These are phyloP conservation scores for Pelargonium fulgidum DNA, from an alignment of 441 rosid genomes.

Conservation along the genomic window DNA sequence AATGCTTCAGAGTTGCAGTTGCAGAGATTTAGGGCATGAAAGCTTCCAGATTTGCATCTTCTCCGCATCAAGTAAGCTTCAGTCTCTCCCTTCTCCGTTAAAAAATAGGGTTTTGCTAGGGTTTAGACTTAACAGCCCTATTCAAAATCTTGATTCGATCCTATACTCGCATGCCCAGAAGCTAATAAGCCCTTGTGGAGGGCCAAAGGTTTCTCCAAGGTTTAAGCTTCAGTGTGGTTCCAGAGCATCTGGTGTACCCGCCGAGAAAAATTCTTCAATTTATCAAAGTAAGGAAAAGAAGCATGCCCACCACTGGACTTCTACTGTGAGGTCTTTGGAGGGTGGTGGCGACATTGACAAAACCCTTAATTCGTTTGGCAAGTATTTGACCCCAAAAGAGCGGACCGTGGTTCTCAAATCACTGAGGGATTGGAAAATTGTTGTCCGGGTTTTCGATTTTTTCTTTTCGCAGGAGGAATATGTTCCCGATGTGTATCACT, in stretches of 20 bases:
- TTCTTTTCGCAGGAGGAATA: slow-evolving; percentile 59
- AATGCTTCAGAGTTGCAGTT: slow-evolving; percentile 26
- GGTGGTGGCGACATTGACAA: slow-evolving; percentile 46
- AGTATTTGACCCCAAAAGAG: slow-evolving; percentile 60
- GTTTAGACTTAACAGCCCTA: slow-evolving; percentile 20
- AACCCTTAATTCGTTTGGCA: slow-evolving; percentile 44
- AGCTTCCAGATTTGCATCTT: slow-evolving; percentile 23
- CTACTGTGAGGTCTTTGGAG: slow-evolving; percentile 55
- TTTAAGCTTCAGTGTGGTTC: slow-evolving; percentile 48
- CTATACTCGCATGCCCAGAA: slow-evolving; percentile 16
- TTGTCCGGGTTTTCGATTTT: slow-evolving; percentile 57
- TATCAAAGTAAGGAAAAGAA: slow-evolving; percentile 30
- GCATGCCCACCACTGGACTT: slow-evolving; percentile 50
- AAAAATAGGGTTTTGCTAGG: slow-evolving; percentile 27
- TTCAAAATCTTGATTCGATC: slow-evolving; percentile 7
- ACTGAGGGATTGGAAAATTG: slow-evolving; percentile 52
- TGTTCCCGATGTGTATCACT: slow-evolving; percentile 69
- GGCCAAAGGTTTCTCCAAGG: slow-evolving; percentile 30
- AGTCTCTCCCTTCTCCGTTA: slow-evolving; percentile 26
- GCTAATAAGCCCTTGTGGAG: slow-evolving; percentile 16
- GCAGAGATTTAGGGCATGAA: slow-evolving; percentile 31
- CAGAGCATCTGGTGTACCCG: slow-evolving; percentile 31
- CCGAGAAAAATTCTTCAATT: slow-evolving; percentile 29
- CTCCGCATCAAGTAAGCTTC: slow-evolving; percentile 33
- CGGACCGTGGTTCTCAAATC: slow-evolving; percentile 76